A percentile compares a stretch with the other conserved stretches of the same genome.
Evolutionary conservation across 164 flowering plant genomes (phyloP).

Genomic region (Macadamia tetraphylla): DNA sequence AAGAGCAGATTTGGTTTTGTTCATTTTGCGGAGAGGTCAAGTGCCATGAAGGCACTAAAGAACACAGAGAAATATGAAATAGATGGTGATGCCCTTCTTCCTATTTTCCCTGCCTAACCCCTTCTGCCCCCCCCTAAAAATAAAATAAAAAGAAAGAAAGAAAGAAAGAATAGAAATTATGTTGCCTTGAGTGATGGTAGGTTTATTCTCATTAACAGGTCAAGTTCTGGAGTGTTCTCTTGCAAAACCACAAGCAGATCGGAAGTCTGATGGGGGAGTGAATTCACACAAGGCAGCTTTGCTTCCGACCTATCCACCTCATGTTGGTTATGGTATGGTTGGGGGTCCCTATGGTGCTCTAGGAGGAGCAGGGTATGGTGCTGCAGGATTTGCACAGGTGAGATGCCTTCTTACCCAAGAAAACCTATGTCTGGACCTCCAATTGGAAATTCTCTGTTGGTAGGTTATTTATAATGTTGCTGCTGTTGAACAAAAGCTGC

Average conservation of each 20-base stretch:
- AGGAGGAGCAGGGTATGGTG: constrained; percentile 61
- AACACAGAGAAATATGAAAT: constrained; percentile 74
- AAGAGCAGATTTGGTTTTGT: constrained; percentile 78
- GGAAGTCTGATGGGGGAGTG: constrained; percentile 44
- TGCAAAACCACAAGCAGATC: constrained; percentile 84
- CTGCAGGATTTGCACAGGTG: constrained; percentile 59
- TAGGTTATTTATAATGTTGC: too few species aligned
- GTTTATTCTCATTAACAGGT: constrained; percentile 35
- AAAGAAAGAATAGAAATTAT: neutral
- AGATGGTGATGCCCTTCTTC: constrained; percentile 40
- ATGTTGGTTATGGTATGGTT: constrained; percentile 56
- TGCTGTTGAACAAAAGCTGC: neutral
- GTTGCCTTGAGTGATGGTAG: neutral
- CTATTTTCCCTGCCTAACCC: neutral
- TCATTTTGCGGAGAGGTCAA: constrained; percentile 74
- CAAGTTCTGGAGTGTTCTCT: constrained; percentile 83
- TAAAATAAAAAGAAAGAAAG: neutral
- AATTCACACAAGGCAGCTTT: constrained; percentile 46
- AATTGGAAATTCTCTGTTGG: too few species aligned
- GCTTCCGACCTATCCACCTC: constrained; percentile 57
- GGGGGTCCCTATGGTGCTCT: constrained; percentile 57
- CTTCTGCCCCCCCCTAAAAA: neutral
- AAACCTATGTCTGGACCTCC: too few species aligned
- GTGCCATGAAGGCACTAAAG: constrained; percentile 76
- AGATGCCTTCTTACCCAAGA: constrained; percentile 2